phyloP scores from a whole-genome alignment of 2,329 filamentous ascomycete genomes.

The Fusarium udum region DNA sequence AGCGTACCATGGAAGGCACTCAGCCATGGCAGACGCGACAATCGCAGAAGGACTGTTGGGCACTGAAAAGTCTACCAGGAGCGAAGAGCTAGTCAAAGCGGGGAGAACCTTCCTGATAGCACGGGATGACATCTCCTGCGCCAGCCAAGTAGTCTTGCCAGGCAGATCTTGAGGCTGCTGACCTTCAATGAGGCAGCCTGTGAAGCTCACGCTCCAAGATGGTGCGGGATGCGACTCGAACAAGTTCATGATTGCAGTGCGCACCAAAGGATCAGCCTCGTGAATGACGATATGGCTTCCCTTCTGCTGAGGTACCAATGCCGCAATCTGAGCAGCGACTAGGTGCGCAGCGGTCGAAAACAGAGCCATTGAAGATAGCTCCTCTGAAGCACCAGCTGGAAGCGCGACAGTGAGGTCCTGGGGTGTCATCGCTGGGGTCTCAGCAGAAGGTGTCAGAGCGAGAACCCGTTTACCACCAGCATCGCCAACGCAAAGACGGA shows the following conservation, averaged over 20 bases:
- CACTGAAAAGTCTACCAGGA: not conserved
- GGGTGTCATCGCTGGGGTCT: not conserved
- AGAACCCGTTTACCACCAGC: not conserved
- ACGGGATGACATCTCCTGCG: not conserved
- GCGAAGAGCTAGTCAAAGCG: not conserved
- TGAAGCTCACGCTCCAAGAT: not conserved
- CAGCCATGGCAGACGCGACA: not conserved
- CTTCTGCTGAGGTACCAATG: not conserved
- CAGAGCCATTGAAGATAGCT: not conserved
- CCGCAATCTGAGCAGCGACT: not conserved
- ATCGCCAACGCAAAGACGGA: constrained; percentile 5
- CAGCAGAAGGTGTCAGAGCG: not conserved
- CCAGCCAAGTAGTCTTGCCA: not conserved
- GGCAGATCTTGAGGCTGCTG: not conserved
- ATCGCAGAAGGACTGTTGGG: not conserved
- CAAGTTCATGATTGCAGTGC: not conserved
- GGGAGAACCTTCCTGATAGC: not conserved
- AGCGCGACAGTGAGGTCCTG: not conserved
- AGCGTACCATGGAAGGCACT: not conserved
- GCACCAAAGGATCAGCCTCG: not conserved
- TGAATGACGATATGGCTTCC: not conserved
- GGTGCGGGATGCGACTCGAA: not conserved
- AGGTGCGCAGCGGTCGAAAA: not conserved
- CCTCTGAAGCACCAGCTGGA: not conserved
- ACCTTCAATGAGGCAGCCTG: not conserved